Evolutionary conservation across 1,139 yeast genomes (phyloP), one percentile per base, ranked within the genome.

Genomic region (Suhomyces kunorum): DNA sequence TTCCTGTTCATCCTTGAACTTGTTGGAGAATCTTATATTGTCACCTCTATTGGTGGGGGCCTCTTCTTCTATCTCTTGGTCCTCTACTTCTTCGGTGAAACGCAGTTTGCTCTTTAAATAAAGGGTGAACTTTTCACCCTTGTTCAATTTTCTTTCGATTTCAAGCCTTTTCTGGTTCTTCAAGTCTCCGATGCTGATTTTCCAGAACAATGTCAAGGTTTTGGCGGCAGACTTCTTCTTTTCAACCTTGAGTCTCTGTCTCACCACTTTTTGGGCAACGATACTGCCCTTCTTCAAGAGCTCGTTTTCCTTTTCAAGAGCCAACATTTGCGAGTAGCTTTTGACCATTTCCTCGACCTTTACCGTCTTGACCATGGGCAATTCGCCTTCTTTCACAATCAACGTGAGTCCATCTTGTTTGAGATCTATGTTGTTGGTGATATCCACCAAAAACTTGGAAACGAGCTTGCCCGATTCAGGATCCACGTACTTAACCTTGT

Each of bases 181-280:
- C 47, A 72, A 62, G 51, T 72, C 78, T 30, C 70, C 59, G 13
- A 58, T 43, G 44, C 69, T 67, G 30, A 72, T 71, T 36, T 59
- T 58, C 76, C 76, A 72, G 16, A 63, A 57, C 7, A 71, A 49
- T 5, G 60, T 53, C 19, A 71, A 47, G 5, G 60, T 48, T 45
- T 66, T 71, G n/a, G 65, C 55, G 3, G 73, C 63, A 1, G 68
- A 59, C 42, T 64, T 66, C 46, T 68, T 71, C 56, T 59, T 63
- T 36, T 66, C 71, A 1, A 61, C 61, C 34, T 53, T 59, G 29
- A 60, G 59, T 28, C 71, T 54, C 44, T 54, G 66, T 20, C 51
- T 54, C 5, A 61, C 47, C 0, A 63, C 65, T 36, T 54, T 59
- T 37, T 56, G 50, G 3, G 71, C 70, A 13, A 64, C 56, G 1